phyloP scores from a whole-genome alignment of 345 rosid species.

The Laguncularia racemosa region DNA sequence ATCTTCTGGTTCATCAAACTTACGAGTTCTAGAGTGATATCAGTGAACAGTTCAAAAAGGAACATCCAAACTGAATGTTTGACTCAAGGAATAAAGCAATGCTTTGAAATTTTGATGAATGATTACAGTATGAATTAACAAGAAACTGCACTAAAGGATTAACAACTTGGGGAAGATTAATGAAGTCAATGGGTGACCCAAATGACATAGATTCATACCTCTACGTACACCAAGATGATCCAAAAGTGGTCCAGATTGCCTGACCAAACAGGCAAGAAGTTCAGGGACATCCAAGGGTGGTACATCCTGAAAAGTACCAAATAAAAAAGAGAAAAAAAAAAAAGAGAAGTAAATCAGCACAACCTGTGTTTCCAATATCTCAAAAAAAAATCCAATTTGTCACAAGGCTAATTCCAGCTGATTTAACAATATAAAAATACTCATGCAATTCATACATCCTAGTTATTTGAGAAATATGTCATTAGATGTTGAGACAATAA shows the following conservation, averaged over 20 bases:
- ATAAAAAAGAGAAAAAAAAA: constrained; percentile 8
- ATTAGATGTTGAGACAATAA: constrained; percentile 3
- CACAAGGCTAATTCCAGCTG: no score
- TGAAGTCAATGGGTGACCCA: not conserved
- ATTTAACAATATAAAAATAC: no score
- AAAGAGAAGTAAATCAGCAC: not conserved
- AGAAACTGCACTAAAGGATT: not conserved
- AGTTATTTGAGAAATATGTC: not conserved
- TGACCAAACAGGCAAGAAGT: constrained; percentile 81
- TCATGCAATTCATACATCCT: no score
- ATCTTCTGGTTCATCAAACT: no score
- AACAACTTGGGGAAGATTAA: not conserved
- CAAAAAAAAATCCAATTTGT: no score
- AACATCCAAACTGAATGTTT: no score
- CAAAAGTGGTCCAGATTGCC: constrained; percentile 83
- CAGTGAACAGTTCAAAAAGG: no score
- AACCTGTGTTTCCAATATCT: not conserved
- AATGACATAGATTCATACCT: constrained; percentile 30
- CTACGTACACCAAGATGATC: constrained; percentile 85
- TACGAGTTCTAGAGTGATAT: no score
- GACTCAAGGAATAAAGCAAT: no score
- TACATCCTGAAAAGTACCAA: constrained; percentile 43
- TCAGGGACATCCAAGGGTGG: constrained; percentile 82
- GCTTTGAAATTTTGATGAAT: not conserved
- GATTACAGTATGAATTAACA: not conserved